These are phyloP conservation scores for Backusella luteola DNA, from an alignment of 192 early-diverging fungal genomes.

Conservation along the genomic window DNA sequence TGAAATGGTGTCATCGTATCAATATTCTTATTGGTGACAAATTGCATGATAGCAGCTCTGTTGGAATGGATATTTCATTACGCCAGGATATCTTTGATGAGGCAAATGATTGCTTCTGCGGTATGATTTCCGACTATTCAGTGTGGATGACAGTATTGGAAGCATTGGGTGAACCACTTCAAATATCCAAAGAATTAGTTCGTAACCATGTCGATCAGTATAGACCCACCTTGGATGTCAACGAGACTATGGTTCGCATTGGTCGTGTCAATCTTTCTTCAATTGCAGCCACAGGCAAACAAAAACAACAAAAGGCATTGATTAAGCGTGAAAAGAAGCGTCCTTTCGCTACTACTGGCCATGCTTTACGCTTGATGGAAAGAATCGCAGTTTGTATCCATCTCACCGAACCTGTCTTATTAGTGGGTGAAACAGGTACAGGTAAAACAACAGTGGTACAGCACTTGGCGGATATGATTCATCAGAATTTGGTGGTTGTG, in stretches of 20 bases:
- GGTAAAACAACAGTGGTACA: conserved; percentile 98
- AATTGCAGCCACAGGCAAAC: conserved; percentile 28
- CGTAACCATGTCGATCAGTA: conserved; percentile 71
- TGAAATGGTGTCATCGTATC: conserved; percentile 89
- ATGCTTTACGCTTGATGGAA: conserved; percentile 80
- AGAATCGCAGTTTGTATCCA: conserved; percentile 78
- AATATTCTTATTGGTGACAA: conserved; percentile 44
- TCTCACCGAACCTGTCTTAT: conserved; percentile 80
- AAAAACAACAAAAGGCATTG: conserved; percentile 26
- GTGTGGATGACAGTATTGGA: conserved; percentile 61
- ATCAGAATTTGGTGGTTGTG: conserved; percentile 81
- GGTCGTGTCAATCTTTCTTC: conserved; percentile 57
- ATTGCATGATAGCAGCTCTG: background rate
- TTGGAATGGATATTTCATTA: conserved; percentile 40
- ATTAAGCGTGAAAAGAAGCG: conserved; percentile 35
- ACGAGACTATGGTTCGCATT: conserved; percentile 40
- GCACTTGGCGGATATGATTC: conserved; percentile 76
- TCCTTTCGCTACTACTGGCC: conserved; percentile 88
- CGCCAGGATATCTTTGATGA: conserved; percentile 78
- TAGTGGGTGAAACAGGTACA: conserved; percentile 97
- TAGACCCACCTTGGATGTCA: conserved; percentile 54
- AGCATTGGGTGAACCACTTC: conserved; percentile 66
- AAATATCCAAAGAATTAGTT: conserved; percentile 63
- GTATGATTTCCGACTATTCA: conserved; percentile 71
- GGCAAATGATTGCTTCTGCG: conserved; percentile 84